phyloP scores from a whole-genome alignment of 2,329 filamentous ascomycete species.

The Salinomyces thailandicus region DNA sequence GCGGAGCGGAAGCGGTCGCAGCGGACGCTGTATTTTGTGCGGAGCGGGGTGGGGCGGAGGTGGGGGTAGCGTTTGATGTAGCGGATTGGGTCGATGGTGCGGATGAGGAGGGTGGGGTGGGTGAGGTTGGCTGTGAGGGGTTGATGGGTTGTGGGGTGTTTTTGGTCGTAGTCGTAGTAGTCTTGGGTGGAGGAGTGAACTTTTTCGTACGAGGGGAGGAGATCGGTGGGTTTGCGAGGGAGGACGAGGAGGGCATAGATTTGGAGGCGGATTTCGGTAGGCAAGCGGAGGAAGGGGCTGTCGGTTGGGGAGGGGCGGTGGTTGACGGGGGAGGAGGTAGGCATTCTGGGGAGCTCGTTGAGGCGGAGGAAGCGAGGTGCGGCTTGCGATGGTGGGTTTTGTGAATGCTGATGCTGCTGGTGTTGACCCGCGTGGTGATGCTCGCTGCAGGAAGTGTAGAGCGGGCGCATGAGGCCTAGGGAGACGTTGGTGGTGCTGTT shows the following conservation, averaged over 20 bases:
- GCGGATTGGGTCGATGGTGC: slow-evolving; percentile 32
- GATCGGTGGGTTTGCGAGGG: slow-evolving; percentile 18
- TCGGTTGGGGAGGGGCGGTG: neutral
- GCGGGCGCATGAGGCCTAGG: slow-evolving; percentile 2
- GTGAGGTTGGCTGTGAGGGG: slow-evolving; percentile 11
- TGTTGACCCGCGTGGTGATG: slow-evolving; percentile 3
- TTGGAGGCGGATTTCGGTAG: slow-evolving; percentile 36
- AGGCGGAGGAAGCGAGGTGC: slow-evolving; percentile 6
- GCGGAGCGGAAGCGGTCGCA: slow-evolving; percentile 33
- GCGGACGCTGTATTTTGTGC: slow-evolving; percentile 31
- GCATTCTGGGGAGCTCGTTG: slow-evolving; percentile 11
- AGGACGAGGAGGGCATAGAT: slow-evolving; percentile 38
- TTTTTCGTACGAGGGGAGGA: slow-evolving; percentile 23
- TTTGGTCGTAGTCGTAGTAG: slow-evolving; percentile 32
- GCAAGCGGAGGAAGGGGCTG: slow-evolving; percentile 31
- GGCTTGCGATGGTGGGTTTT: neutral
- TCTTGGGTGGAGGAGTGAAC: slow-evolving; percentile 28
- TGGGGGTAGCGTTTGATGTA: slow-evolving; percentile 16
- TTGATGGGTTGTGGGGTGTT: slow-evolving; percentile 10
- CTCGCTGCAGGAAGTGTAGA: slow-evolving; percentile 8
- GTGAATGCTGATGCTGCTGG: neutral
- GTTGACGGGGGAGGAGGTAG: slow-evolving; percentile 3
- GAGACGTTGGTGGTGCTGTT: slow-evolving; percentile 1
- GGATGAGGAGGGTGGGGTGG: slow-evolving; percentile 31
- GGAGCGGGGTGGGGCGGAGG: slow-evolving; percentile 18